Percentiles rank a stretch among this genome's conserved stretches.
Conservation (phyloP, 208 protist species). For the Acanthamoeba castellanii region DNA sequence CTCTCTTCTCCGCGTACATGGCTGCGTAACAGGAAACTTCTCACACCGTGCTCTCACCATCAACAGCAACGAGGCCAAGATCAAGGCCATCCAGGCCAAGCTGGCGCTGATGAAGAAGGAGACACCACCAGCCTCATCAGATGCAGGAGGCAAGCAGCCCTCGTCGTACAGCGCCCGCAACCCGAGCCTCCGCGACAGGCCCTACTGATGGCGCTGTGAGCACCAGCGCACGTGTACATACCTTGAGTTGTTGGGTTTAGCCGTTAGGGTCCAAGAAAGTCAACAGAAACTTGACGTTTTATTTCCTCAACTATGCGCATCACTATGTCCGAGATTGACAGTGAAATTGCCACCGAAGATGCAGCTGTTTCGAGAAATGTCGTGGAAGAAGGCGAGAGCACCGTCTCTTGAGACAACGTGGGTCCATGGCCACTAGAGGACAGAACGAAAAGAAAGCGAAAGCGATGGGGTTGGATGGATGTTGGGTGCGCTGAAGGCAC, state of each 20-base stretch:
- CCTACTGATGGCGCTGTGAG: neutral
- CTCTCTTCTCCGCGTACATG: too few species aligned
- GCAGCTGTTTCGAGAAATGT: too few species aligned
- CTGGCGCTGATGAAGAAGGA: conserved; percentile 54
- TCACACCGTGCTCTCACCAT: neutral
- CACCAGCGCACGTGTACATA: neutral
- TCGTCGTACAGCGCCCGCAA: conserved; percentile 30
- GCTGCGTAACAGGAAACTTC: neutral
- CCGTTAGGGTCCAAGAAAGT: neutral
- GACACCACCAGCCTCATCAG: neutral
- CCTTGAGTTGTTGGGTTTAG: neutral
- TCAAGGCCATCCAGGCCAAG: conserved; percentile 57
- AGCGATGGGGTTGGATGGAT: conserved; percentile 1
- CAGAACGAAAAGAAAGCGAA: neutral
- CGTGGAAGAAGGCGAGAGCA: neutral
- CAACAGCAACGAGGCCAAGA: conserved; percentile 55
- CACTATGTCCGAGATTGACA: neutral
- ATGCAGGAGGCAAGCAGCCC: conserved; percentile 4
- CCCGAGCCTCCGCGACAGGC: conserved; percentile 25
- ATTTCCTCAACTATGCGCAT: neutral
- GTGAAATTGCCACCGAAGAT: neutral
- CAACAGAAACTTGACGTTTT: neutral
- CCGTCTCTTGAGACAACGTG: neutral
- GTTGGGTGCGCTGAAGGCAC: neutral
- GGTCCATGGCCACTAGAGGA: neutral